Percentiles rank a stretch among this genome's conserved stretches.
phyloP scores from a whole-genome alignment of 225 moss, liverwort and hornwort species.

The Straminergon stramineum region DNA sequence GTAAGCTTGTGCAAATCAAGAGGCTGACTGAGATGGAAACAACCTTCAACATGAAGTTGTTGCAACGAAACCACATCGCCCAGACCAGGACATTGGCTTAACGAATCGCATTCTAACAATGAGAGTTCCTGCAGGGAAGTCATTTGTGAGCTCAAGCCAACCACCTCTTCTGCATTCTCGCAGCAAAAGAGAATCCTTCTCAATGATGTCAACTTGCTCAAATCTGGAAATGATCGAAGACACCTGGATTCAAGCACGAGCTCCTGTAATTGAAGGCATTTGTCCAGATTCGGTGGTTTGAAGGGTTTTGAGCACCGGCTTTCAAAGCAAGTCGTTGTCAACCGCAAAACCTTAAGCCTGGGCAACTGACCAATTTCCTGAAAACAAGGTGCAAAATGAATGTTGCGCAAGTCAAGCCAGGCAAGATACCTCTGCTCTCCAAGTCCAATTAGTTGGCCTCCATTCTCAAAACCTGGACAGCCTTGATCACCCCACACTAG shows the following conservation, averaged over 20 bases:
- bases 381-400: background rate
- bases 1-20: background rate
- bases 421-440: background rate
- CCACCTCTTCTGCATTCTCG: background rate
- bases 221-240: background rate
- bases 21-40: accelerated
- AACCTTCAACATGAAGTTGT: background rate
- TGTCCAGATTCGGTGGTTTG: background rate
- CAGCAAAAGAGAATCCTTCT: background rate
- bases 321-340: background rate
- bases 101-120: background rate
- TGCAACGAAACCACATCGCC: background rate
- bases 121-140: background rate
- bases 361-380: background rate
- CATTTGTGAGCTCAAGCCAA: background rate
- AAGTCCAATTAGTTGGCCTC: background rate
- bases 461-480: background rate
- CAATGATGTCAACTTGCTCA: background rate
- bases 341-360: background rate
- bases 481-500: background rate
- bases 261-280: background rate
- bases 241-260: background rate
- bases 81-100: background rate
- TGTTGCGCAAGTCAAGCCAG: background rate
- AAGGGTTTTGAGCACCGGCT: background rate